These are phyloP conservation scores for Epichloe festucae DNA, from an alignment of 2,329 filamentous ascomycete genomes.

Conservation along the genomic window DNA sequence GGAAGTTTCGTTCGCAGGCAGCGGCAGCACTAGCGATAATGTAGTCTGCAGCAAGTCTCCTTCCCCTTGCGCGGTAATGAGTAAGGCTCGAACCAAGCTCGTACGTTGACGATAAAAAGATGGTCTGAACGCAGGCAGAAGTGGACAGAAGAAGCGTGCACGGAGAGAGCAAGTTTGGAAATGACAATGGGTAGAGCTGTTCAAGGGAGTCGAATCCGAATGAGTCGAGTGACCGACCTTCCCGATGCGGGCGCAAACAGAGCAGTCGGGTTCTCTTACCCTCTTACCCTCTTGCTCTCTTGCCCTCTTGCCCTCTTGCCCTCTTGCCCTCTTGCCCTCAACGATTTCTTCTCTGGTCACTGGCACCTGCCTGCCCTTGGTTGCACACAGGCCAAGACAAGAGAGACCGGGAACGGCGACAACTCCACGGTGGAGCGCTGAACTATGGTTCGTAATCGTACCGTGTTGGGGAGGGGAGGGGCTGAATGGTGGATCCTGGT, in stretches of 20 bases:
- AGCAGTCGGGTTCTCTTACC: neutral
- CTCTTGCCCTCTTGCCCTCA: no score
- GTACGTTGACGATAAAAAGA: neutral
- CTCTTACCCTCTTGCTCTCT: neutral
- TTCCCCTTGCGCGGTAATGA: no score
- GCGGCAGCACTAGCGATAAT: neutral
- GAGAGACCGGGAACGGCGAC: slow-evolving; percentile 5
- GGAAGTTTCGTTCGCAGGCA: neutral
- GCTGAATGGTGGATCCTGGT: slow-evolving; percentile 3
- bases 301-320: no score
- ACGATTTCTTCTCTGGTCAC: neutral
- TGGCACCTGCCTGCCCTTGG: neutral
- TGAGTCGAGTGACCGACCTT: neutral
- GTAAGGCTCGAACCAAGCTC: no score
- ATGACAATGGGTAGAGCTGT: no score
- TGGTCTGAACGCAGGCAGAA: neutral
- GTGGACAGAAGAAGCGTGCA: neutral
- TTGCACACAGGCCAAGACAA: neutral
- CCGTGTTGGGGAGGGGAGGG: slow-evolving; percentile 1
- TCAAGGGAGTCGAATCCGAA: neutral
- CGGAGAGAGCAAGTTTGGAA: neutral
- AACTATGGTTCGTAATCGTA: neutral
- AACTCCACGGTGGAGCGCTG: slow-evolving; percentile 2
- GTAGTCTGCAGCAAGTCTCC: no score
- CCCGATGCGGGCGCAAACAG: neutral